These are phyloP conservation scores for Claviceps sp. DNA, from an alignment of 2,329 filamentous ascomycete species.

Conservation along the genomic window DNA sequence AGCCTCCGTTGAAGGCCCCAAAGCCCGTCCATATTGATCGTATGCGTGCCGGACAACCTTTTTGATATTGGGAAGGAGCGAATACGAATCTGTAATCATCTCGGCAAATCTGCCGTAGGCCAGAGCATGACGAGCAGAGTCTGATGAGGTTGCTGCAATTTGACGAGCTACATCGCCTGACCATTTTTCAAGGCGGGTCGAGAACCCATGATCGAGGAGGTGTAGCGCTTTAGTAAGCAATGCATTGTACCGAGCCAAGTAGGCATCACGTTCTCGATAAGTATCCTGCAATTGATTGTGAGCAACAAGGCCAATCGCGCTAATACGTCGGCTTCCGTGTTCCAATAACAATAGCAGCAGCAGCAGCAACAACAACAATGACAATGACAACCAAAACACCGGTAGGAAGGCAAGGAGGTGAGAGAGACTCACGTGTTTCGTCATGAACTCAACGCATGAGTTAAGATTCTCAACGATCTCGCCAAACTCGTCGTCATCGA, in stretches of 20 bases:
- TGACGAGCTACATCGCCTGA: conserved; percentile 42
- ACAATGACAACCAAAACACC: not conserved
- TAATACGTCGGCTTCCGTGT: not conserved
- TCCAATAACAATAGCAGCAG: not conserved
- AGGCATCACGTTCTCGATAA: conserved; percentile 78
- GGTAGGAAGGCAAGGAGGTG: not conserved
- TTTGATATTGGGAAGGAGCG: conserved; percentile 42
- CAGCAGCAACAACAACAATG: too few relatives aligned
- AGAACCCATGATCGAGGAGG: conserved; percentile 45
- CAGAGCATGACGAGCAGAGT: conserved; percentile 44
- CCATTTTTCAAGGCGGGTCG: conserved; percentile 35
- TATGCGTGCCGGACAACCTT: conserved; percentile 37
- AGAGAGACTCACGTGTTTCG: conserved; percentile 51
- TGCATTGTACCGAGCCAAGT: conserved; percentile 75
- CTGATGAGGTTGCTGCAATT: conserved; percentile 40
- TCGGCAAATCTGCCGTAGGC: conserved; percentile 48
- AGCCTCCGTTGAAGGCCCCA: conserved; percentile 27
- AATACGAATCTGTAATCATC: conserved; percentile 42
- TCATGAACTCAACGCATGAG: conserved; percentile 87
- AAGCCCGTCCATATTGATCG: conserved; percentile 34
- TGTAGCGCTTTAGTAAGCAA: conserved; percentile 57
- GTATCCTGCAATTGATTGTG: conserved; percentile 38
- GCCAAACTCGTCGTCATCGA: conserved; percentile 71
- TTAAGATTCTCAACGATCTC: conserved; percentile 82
- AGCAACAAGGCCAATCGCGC: not conserved